Percentiles rank a stretch among this genome's conserved stretches.
Evolutionary conservation across 225 moss, liverwort and hornwort species (phyloP).

Genomic region (Rhytidiadelphus loreus): DNA sequence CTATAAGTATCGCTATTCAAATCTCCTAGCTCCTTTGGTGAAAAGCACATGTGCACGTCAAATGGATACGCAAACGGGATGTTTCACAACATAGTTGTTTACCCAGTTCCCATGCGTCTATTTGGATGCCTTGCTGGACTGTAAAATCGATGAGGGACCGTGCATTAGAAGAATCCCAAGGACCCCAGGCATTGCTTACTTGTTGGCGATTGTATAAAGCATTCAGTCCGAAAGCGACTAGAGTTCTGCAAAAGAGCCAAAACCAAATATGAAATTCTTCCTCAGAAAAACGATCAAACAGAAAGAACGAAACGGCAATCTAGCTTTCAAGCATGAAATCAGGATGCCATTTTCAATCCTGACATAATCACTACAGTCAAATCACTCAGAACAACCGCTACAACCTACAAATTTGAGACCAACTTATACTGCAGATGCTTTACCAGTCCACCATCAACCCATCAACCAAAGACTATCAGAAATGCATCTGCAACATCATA

Average conservation of each 20-base stretch:
- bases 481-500: neutral
- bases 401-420: neutral
- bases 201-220: slow-evolving; percentile 50
- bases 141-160: slow-evolving; percentile 66
- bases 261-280: neutral
- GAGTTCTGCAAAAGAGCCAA: slow-evolving; percentile 36
- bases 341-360: neutral
- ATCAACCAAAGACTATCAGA: neutral
- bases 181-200: slow-evolving; percentile 7
- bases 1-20: neutral
- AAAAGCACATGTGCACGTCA: neutral
- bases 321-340: neutral
- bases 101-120: slow-evolving; percentile 93
- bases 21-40: neutral
- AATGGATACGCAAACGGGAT: neutral
- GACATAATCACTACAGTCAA: neutral
- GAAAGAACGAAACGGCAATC: neutral
- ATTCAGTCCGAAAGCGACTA: slow-evolving; percentile 83
- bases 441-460: neutral
- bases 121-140: slow-evolving; percentile 52
- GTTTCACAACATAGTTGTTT: neutral
- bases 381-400: neutral
- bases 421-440: neutral
- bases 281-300: neutral
- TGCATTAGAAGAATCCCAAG: slow-evolving; percentile 81